A percentile compares a stretch with the other conserved stretches of the same genome.
These are phyloP conservation scores for Magnusiomyces paraingens DNA, from an alignment of 1,139 yeast genomes.

Conservation along the genomic window DNA sequence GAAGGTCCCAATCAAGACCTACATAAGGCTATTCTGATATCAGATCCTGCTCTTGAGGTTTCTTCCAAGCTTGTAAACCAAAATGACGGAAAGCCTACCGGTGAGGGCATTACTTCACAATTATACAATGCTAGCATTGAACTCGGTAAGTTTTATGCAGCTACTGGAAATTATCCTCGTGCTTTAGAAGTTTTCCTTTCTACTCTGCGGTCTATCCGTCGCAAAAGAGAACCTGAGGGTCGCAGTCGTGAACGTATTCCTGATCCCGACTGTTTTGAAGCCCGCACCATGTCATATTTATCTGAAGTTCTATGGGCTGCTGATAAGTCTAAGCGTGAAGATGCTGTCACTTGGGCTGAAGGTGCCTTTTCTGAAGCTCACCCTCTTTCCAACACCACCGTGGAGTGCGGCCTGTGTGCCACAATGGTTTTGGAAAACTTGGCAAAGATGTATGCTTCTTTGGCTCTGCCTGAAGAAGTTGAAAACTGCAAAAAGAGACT, in stretches of 20 bases:
- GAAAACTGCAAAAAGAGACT: constrained; percentile 26
- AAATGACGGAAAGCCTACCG: constrained; percentile 6
- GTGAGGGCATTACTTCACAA: constrained; percentile 8
- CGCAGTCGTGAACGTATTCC: constrained; percentile 16
- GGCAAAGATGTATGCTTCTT: constrained; percentile 35
- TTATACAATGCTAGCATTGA: constrained; percentile 21
- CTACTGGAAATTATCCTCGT: constrained; percentile 21
- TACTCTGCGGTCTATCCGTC: constrained; percentile 26
- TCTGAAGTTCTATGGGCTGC: constrained; percentile 62
- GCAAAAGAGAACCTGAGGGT: constrained; percentile 17
- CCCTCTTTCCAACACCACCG: constrained; percentile 30
- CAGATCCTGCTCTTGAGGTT: constrained; percentile 3
- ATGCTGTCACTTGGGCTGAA: constrained; percentile 60
- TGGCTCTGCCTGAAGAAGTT: constrained; percentile 32
- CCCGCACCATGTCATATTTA: constrained; percentile 49
- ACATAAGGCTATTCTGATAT: constrained; percentile 14
- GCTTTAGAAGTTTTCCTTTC: constrained; percentile 32
- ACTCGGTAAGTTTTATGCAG: constrained; percentile 30
- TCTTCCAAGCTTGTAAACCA: background rate
- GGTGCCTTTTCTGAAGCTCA: constrained; percentile 40
- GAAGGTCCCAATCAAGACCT: constrained; percentile 32
- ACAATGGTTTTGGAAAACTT: constrained; percentile 36
- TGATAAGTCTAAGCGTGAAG: constrained; percentile 31
- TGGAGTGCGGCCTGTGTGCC: constrained; percentile 39
- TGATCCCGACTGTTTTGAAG: constrained; percentile 26